phyloP scores from a whole-genome alignment of 2,329 filamentous ascomycete genomes.

The Trichophyton schoenleinii region DNA sequence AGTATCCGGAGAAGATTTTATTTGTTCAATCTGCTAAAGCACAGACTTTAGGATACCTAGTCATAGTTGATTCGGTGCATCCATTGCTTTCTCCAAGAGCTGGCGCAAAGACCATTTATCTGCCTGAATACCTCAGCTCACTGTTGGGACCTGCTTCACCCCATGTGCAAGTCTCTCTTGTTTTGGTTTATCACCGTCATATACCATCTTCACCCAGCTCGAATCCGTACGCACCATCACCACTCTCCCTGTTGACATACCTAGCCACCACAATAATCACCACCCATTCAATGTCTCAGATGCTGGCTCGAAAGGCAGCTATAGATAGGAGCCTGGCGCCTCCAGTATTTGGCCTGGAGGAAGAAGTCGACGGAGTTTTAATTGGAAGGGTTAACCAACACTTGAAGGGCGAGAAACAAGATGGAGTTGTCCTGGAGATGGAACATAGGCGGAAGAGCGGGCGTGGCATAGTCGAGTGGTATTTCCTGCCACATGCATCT shows the following conservation, averaged over 20 bases:
- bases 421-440: constrained; percentile 64
- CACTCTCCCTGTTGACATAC: constrained; percentile 62
- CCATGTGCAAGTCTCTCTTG: constrained; percentile 46
- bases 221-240: constrained; percentile 44
- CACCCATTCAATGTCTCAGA: constrained; percentile 59
- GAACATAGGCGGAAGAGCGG: constrained; percentile 78
- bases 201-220: constrained; percentile 43
- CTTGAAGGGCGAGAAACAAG: constrained; percentile 32
- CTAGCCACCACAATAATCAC: constrained; percentile 79
- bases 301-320: constrained; percentile 61
- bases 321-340: constrained; percentile 60
- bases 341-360: constrained; percentile 65
- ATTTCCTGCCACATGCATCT: constrained; percentile 41
- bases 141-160: constrained; percentile 45
- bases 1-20: neutral
- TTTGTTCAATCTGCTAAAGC: neutral
- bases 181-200: constrained; percentile 74
- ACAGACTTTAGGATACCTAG: constrained; percentile 50
- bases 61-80: constrained; percentile 72
- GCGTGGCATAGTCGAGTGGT: constrained; percentile 59
- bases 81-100: constrained; percentile 37
- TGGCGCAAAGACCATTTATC: constrained; percentile 39
- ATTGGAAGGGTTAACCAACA: constrained; percentile 44
- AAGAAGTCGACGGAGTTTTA: constrained; percentile 66
- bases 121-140: constrained; percentile 58